Percentiles rank a stretch among this genome's conserved stretches.
phyloP scores from a whole-genome alignment of 768 basidiomycete genomes.

The Astraeus odoratus region DNA sequence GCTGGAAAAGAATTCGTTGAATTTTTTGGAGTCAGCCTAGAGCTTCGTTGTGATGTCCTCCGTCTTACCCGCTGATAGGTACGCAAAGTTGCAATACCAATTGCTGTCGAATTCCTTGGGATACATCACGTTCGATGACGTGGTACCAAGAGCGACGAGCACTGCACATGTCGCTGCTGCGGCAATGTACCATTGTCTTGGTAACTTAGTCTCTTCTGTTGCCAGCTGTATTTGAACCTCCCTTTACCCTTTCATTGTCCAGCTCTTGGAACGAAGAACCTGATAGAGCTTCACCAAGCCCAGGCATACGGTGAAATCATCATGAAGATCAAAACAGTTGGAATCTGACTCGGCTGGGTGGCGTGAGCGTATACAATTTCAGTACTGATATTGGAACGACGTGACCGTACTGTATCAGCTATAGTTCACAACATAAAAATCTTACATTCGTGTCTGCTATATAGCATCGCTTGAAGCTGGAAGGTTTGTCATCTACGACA shows the following conservation, averaged over 20 bases:
- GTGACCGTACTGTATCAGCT: too few species aligned
- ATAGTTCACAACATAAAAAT: too few species aligned
- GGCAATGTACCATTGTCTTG: constrained; percentile 81
- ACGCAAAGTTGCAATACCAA: constrained; percentile 68
- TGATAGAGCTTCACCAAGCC: constrained; percentile 54
- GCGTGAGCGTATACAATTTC: too few species aligned
- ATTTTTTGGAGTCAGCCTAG: constrained; percentile 66
- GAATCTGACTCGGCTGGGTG: too few species aligned
- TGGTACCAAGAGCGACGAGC: constrained; percentile 60
- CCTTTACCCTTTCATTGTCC: neutral
- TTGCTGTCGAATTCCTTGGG: constrained; percentile 43
- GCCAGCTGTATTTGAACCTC: too few species aligned
- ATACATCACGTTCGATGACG: constrained; percentile 52
- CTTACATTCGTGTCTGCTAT: too few species aligned
- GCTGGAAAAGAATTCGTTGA: constrained; percentile 70
- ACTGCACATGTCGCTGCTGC: constrained; percentile 74
- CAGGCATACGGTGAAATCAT: constrained; percentile 51
- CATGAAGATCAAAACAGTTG: constrained; percentile 33
- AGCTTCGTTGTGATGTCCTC: neutral
- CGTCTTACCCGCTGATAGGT: constrained; percentile 38
- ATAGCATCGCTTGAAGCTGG: too few species aligned
- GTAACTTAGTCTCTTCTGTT: constrained; percentile 38
- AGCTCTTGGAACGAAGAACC: constrained; percentile 76
- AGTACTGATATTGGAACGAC: too few species aligned
- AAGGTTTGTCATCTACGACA: too few species aligned